Base-by-base conservation (phyloP, 1,139 yeast genomes). In the Arxiozyma telluris region DNA sequence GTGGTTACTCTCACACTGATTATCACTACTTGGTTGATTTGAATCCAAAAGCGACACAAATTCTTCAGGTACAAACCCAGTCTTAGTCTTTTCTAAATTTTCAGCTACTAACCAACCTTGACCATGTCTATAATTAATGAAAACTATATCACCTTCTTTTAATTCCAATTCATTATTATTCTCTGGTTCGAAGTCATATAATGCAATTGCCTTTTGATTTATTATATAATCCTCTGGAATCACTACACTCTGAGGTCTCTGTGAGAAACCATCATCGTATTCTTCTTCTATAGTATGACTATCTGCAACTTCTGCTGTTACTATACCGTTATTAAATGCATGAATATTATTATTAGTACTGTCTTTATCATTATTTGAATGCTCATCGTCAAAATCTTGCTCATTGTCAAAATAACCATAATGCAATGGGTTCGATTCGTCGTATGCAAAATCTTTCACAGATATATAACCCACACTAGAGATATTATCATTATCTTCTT, bases 41-140 rank as follows among this genome's bases (percentile, higher is more conserved):
- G 39, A 34, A 34, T 61, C 62, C 17, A 76, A 62, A 53, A 84
- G 73, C 58, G 85, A 86, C 47, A 93, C 96, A 64, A 90, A 93
- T 63, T 88, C 96, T 65, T 91, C 96, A 1, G 99, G 99, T 7
- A 93, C 96, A 52, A 93, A 78, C 1, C 99, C 99, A 34, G 95
- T 87, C 60, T 61, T 61, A 2, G 68, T 63, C 41, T 64, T 60
- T 25, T 56, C 60, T 23, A 60, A 55, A 55, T 65, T 64, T 54
- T 69, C 71, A 0, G 98, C 98, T 50, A 93, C 98, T 5, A 94
- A 76, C 99, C 98, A 93, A 7, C 99, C 99, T 68, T 93, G 97
- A 22, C 98, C 98, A 68, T 93, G 96, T 58, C 96, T 80, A 69
- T 91, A 91, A 56, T 86, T 82, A 39, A 93, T 86, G 81, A 93